Percentiles rank a stretch among this genome's conserved stretches.
Evolutionary conservation across 2,329 filamentous ascomycete genomes (phyloP).

Genomic region (Alternaria atra): DNA sequence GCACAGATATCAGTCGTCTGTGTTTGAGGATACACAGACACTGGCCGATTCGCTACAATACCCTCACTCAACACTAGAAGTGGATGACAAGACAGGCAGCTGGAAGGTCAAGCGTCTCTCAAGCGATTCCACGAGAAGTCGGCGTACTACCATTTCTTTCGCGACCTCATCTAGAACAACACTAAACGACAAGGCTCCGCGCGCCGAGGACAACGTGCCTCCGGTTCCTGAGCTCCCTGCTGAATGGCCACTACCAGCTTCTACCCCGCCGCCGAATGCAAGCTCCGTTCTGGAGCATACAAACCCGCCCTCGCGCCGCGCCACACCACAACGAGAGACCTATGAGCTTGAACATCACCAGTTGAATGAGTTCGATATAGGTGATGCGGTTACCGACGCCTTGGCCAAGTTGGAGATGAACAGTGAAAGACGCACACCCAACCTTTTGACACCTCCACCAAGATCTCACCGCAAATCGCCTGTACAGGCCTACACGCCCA

Average conservation of each 20-base stretch:
- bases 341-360: conserved; percentile 31
- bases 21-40: conserved; percentile 45
- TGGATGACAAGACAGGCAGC: conserved; percentile 41
- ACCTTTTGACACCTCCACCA: conserved; percentile 8
- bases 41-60: conserved; percentile 47
- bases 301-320: conserved; percentile 16
- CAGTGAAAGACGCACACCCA: conserved; percentile 17
- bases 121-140: conserved; percentile 22
- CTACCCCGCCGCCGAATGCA: conserved; percentile 22
- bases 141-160: conserved; percentile 21
- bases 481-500: conserved; percentile 1
- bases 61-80: conserved; percentile 42
- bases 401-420: conserved; percentile 32
- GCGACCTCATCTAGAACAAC: conserved; percentile 24
- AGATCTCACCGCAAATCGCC: conserved; percentile 7
- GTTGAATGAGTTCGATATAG: conserved; percentile 28
- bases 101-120: conserved; percentile 47
- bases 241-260: conserved; percentile 38
- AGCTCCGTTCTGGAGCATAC: conserved; percentile 23
- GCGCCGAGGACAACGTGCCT: conserved; percentile 27
- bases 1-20: conserved; percentile 38
- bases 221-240: conserved; percentile 38
- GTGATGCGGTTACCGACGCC: conserved; percentile 30
- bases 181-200: conserved; percentile 28
- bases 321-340: conserved; percentile 11